Evolutionary conservation across 768 basidiomycete genomes (phyloP), one percentile per base, ranked within the genome.

Genomic region (Leccinum uliginosum): DNA sequence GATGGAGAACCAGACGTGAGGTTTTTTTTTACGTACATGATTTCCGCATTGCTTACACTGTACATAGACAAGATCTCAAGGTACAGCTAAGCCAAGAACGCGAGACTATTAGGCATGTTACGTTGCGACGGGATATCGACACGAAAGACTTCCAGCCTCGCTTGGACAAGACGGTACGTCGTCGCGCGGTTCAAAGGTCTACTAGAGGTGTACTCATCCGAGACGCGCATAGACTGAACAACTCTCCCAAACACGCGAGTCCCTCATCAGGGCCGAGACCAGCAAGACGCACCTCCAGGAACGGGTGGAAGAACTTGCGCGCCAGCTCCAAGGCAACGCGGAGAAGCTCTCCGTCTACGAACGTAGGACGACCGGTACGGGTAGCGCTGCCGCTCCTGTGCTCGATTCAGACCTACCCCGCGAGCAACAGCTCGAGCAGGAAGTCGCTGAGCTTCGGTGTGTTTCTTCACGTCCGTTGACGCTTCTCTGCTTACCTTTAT

Each of bases 341-440:
- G 92, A 93, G 77, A 94, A 93, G 71, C 80, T 94, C 26, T 78
- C 91, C 2, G 89, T 94, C 2, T 95, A 92, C 63, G 91, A 94
- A 66, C 83, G 90, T 35, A 78, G 89, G 49, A 68, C 78, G 6
- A 64, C 72, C 4, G 64, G 70, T 4, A 46, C 67, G 5, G 59
- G 62, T 43, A 73, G 61, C 45, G 73, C 74, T 23, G 53, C 72
- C 15, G 61, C 73, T 53, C 69, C 75, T 45, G 64, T 61, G 15
- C 66, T 67, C 24, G 77, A 81, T 59, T 73, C 78, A 53, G 78
- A 80, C 59, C 57, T 84, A 59, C 79, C 78, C 59, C 80, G 79
- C 10, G 92, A 93, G 67, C 87, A 91, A 63, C 89, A 91, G 64
- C 78, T 94, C 10, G 86, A 93, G 69, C 77, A 83, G 15, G 90